Evolutionary conservation across 2,329 filamentous ascomycete genomes (phyloP).

Genomic region (Alternaria burnsii): DNA sequence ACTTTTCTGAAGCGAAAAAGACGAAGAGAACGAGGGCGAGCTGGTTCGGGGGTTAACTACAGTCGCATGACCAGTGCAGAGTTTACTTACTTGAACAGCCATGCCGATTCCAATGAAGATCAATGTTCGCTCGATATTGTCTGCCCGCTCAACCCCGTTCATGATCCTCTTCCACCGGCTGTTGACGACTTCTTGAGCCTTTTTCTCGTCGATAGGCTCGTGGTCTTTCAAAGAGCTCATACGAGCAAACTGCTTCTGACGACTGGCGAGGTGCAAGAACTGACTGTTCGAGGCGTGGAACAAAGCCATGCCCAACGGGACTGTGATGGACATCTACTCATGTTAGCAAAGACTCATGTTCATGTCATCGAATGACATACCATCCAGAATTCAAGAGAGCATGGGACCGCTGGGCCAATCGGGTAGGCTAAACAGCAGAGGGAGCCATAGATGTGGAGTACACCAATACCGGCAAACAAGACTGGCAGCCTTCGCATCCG

Average conservation of each 20-base stretch:
- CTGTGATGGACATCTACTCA: neutral
- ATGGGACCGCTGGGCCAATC: constrained; percentile 35
- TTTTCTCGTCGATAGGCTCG: constrained; percentile 33
- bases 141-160: constrained; percentile 33
- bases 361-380: neutral
- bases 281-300: constrained; percentile 49
- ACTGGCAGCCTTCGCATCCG: constrained; percentile 44
- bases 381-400: constrained; percentile 42
- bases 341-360: neutral
- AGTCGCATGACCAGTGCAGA: neutral
- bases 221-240: constrained; percentile 37
- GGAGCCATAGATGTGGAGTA: constrained; percentile 39
- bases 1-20: constrained; percentile 45
- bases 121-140: constrained; percentile 39
- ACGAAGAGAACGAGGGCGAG: constrained; percentile 39
- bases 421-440: constrained; percentile 31
- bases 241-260: constrained; percentile 43
- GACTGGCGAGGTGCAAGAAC: constrained; percentile 43
- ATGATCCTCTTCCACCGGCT: constrained; percentile 38
- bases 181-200: constrained; percentile 31
- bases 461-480: constrained; percentile 34
- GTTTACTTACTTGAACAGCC: constrained; percentile 33
- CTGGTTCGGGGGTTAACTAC: constrained; percentile 13
- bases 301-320: constrained; percentile 24
- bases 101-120: constrained; percentile 41